phyloP scores from a whole-genome alignment of 352 stramenopile genomes.

The Globisporangium cylindrosporum region DNA sequence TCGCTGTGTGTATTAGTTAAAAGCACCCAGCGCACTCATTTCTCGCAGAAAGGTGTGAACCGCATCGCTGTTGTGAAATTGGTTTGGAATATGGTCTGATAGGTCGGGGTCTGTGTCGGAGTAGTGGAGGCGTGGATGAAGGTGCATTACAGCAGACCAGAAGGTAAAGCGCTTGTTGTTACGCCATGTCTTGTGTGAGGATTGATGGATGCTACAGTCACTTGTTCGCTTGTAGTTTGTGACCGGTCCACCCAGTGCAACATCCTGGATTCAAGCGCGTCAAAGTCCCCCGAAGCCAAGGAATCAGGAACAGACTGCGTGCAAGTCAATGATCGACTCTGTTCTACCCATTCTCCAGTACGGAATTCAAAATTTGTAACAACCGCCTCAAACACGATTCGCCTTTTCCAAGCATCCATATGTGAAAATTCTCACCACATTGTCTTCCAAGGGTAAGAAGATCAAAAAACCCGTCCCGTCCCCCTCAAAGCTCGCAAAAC shows the following conservation, averaged over 20 bases:
- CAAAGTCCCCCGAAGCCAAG: not conserved
- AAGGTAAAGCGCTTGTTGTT: slow-evolving; percentile 5
- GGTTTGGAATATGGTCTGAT: not conserved
- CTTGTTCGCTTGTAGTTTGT: slow-evolving; percentile 10
- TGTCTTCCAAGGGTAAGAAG: slow-evolving; percentile 9
- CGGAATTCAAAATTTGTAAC: slow-evolving; percentile 4
- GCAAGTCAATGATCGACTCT: not conserved
- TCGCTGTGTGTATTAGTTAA: not conserved
- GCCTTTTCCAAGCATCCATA: not conserved
- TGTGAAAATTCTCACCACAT: not conserved
- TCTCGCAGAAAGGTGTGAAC: slow-evolving; percentile 12
- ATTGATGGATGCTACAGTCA: not conserved
- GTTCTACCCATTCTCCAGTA: not conserved
- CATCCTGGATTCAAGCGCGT: not conserved
- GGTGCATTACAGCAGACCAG: not conserved
- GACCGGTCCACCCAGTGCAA: slow-evolving; percentile 18
- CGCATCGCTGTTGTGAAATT: not conserved
- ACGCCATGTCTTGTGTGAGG: not conserved
- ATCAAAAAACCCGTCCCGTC: not conserved
- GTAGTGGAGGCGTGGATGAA: slow-evolving; percentile 7
- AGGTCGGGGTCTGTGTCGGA: not conserved
- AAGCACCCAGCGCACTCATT: slow-evolving; percentile 11
- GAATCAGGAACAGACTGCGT: not conserved
- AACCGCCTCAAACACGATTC: not conserved
- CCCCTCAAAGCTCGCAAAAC: slow-evolving; percentile 5